These are phyloP conservation scores for Hyphodiscus sp. DNA, from an alignment of 2,329 filamentous ascomycete genomes.

Conservation along the genomic window DNA sequence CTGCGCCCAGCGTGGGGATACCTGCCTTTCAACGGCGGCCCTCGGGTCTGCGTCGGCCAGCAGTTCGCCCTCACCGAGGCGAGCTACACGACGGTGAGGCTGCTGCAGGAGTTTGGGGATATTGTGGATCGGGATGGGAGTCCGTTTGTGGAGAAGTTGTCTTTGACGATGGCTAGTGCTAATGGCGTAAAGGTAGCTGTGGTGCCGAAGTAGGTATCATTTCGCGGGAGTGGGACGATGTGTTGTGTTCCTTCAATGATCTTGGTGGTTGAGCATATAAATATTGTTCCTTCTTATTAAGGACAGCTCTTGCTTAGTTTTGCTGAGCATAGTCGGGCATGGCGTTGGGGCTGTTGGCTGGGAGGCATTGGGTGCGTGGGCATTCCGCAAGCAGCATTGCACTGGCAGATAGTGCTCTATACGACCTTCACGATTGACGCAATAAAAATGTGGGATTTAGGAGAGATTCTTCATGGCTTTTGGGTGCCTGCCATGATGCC, in stretches of 20 bases:
- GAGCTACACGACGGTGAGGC: conserved; percentile 29
- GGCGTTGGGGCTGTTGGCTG: no score
- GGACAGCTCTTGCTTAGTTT: no score
- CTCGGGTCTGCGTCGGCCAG: conserved; percentile 32
- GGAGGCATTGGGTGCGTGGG: no score
- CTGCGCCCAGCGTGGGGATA: conserved; percentile 35
- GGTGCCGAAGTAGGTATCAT: conserved; percentile 32
- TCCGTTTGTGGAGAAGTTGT: conserved; percentile 11
- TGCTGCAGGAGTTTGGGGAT: conserved; percentile 29
- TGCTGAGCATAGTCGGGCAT: no score
- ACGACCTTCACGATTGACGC: no score
- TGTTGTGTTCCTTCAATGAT: not conserved
- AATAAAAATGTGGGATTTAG: no score
- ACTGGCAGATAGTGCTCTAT: no score
- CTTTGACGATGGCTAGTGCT: conserved; percentile 11
- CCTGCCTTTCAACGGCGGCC: conserved; percentile 38
- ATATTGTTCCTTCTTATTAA: not conserved
- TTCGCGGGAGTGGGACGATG: not conserved
- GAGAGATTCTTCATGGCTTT: no score
- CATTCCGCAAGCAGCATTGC: no score
- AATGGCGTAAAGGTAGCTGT: conserved; percentile 15
- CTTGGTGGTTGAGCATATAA: not conserved
- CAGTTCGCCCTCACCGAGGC: conserved; percentile 32
- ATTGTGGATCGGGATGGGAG: conserved; percentile 24
- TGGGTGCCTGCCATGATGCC: no score